These are phyloP conservation scores for Gentiana dahurica DNA, from an alignment of 257 asterid genomes.

Conservation along the genomic window DNA sequence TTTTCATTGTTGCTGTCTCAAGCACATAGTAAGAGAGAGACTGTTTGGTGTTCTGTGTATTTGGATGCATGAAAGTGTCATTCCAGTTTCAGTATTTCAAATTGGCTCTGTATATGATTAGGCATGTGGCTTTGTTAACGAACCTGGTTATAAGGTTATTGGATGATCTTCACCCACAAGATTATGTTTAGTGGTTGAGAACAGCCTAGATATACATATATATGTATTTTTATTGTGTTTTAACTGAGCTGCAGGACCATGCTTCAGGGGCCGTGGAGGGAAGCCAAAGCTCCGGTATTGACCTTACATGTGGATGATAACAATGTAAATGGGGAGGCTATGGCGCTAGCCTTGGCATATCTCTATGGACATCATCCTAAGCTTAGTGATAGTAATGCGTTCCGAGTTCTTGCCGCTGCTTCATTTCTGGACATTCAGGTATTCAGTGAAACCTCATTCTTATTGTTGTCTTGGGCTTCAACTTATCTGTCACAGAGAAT, in stretches of 20 bases:
- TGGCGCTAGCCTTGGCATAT: constrained; percentile 78
- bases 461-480: no score
- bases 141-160: no score
- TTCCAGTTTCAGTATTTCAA: no score
- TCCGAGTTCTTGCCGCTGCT: constrained; percentile 94
- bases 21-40: no score
- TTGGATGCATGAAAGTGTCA: no score
- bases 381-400: constrained; percentile 79
- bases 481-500: no score
- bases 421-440: constrained; percentile 99
- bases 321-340: constrained; percentile 80
- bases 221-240: background rate
- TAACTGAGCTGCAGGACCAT: constrained; percentile 55
- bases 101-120: no score
- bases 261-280: constrained; percentile 99
- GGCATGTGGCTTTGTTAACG: no score
- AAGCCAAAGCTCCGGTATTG: constrained; percentile 79
- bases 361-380: constrained; percentile 90
- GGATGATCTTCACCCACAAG: background rate
- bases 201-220: background rate
- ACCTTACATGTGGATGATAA: constrained; percentile 81
- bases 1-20: no score
- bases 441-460: background rate
- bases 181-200: background rate
- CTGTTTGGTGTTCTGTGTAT: no score